Evolutionary conservation across 225 moss, liverwort and hornwort species (phyloP).

Genomic region (Sphagnum contortum): DNA sequence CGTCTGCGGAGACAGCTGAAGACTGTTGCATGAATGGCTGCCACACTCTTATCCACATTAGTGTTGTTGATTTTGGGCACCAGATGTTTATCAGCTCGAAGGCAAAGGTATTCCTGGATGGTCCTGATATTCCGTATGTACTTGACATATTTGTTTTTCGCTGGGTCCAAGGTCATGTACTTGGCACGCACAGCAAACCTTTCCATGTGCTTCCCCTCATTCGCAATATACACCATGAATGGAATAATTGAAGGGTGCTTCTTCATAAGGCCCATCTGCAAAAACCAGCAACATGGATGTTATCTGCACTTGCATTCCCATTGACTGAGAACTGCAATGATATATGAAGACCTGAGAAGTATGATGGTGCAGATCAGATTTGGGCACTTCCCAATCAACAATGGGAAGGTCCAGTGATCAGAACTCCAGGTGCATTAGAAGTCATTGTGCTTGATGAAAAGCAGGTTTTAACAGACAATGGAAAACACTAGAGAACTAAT

Average conservation of each 20-base stretch:
- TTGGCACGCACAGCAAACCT: conserved; percentile 96
- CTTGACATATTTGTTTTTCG: conserved; percentile 97
- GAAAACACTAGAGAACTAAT: no score
- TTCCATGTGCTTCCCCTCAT: conserved; percentile 90
- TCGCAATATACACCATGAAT: conserved; percentile 95
- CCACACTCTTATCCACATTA: conserved; percentile 96
- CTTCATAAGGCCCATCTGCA: conserved; percentile 97
- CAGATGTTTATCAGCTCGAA: conserved; percentile 69
- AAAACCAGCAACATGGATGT: not conserved
- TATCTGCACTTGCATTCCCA: not conserved
- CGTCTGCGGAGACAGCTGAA: conserved; percentile 75
- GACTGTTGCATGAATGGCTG: conserved; percentile 85
- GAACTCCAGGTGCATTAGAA: no score
- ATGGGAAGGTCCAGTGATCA: no score
- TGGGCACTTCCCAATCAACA: no score
- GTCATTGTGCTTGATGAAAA: no score
- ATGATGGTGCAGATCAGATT: no score
- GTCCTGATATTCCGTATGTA: conserved; percentile 95
- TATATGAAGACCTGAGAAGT: no score
- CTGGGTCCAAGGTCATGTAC: conserved; percentile 95
- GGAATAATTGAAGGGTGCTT: conserved; percentile 93
- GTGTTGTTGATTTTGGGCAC: conserved; percentile 99
- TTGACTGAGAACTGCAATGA: no score
- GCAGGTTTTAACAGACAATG: no score
- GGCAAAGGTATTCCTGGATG: conserved; percentile 90